Base-by-base conservation (phyloP, 768 basidiomycete species). In the Boletus rufocinnamomeus region DNA sequence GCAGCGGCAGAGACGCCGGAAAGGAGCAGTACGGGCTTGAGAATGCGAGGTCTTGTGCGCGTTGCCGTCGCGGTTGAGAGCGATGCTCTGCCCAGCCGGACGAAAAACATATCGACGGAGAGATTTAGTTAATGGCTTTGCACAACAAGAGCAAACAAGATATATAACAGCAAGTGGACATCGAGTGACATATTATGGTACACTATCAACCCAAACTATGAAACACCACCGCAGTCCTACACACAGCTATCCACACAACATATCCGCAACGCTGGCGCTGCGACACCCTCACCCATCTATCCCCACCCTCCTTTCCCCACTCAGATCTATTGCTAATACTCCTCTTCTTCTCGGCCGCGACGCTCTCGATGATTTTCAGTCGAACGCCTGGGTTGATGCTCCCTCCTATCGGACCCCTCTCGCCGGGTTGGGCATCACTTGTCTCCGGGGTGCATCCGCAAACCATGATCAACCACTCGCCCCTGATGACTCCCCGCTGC, bases 1-100 rank as follows among this genome's bases (percentile, higher is more conserved):
- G 77, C 66, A 5, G 79, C 75, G 34, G 74, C 69, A 0, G 77
- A 77, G 34, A 80, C 70, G 13, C 77, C 75, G 2, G 78, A 70
- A 13, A 77, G 27, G 51, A 75, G 53, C n/a, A 76, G 58, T 6
- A 67, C 59, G 43, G 65, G 66, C 49, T 28, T 58, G 44, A 48
- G 34, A 11, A 52, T 14, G 14, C 19, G 11, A 3, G 21, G 21
- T 14, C 21, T 11, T 23, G 25, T 45, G 11, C n/a, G 57, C 8
- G 19, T 28, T 28, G 3, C 6, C 6, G 28, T 28, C 28, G 5
- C 28, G 28, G n/a, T n/a, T 30, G 28, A 30, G 28, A 30, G 28
- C 28, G 28, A n/a, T 28, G 52, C 5, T 23, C 30, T 49, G 30
- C 30, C 16, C 23, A 19, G 8, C 8, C 34, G 27, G 52, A 50